Evolutionary conservation across 208 protist species (phyloP), one percentile per base, ranked within the genome.

Genomic region (Naegleria lovaniensis): DNA sequence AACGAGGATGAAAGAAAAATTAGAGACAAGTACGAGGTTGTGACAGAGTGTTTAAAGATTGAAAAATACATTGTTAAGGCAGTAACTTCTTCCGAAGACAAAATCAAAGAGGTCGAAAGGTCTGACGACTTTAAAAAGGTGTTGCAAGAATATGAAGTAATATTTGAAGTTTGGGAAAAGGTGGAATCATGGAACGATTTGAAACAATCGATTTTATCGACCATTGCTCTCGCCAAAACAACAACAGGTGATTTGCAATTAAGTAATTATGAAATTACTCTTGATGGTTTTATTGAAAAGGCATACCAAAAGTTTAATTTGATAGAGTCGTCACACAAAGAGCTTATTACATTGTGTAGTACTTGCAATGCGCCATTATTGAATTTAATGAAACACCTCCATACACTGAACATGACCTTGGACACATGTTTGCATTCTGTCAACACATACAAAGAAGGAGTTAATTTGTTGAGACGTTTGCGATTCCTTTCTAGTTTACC

Each of bases 31-130:
- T 79, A 79, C 36, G 67, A 79, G n/a, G 67, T 79, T 79, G 67
- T 79, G 9, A 79, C n/a, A 13, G 67, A 79, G n/a, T 79, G 67
- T 79, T 79, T 79, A 33, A 79, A 79, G n/a, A 79, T 79, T 79
- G 67, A 79, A 36, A 79, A 79, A 33, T 79, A 36, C 29, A 79
- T 79, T 33, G 13, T 79, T 25, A 79, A 79, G 29, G 67, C 67
- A 79, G 29, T 79, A 7, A 36, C 19, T 36, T 36, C 16, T 36
- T 36, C 67, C 9, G 67, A 79, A 79, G 29, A 36, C 7, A 79
- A 79, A 79, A 33, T 79, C 7, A 25, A 79, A 36, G n/a, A 19
- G 9, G 9, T 79, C 7, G 25, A 79, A 79, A 79, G 36, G 25
- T 79, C 67, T 36, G 67, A 79, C 19, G 67, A 79, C 19, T 29